Percentiles rank a stretch among this genome's conserved stretches.
phyloP scores from a whole-genome alignment of 2,329 filamentous ascomycete genomes.

The Venturiaceae sp. region DNA sequence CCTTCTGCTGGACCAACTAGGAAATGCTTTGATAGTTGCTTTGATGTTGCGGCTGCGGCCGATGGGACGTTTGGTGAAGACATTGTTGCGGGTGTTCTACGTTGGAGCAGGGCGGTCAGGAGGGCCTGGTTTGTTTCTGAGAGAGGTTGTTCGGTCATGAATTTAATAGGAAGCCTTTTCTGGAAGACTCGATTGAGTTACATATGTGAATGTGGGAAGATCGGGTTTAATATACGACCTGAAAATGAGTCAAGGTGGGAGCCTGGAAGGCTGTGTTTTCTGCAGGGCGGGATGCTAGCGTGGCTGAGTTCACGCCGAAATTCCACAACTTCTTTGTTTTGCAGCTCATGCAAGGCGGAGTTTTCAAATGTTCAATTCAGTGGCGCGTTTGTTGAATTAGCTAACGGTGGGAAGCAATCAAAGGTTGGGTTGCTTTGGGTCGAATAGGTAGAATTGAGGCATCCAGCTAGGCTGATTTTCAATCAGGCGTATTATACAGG shows the following conservation, averaged over 20 bases:
- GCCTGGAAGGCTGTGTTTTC: background rate
- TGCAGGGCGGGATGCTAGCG: background rate
- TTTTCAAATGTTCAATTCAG: too few species aligned
- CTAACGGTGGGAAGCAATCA: too few species aligned
- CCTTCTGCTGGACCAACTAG: conserved; percentile 31
- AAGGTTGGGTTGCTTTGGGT: too few species aligned
- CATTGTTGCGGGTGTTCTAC: background rate
- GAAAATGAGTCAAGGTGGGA: background rate
- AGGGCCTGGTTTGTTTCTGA: background rate
- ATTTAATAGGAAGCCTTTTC: too few species aligned
- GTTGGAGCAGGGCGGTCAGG: background rate
- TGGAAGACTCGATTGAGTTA: too few species aligned
- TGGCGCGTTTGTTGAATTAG: too few species aligned
- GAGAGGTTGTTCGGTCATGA: too few species aligned
- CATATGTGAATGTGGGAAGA: background rate
- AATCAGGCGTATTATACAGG: too few species aligned
- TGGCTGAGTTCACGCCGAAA: background rate
- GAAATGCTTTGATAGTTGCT: conserved; percentile 35
- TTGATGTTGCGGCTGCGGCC: background rate
- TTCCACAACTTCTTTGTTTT: too few species aligned
- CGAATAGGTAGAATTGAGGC: too few species aligned
- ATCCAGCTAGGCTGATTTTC: too few species aligned
- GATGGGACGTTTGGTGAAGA: background rate
- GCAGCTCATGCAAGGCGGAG: too few species aligned
- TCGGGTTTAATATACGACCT: background rate